Conservation (phyloP, 257 asterid genomes). For the Penstemon davidsonii region DNA sequence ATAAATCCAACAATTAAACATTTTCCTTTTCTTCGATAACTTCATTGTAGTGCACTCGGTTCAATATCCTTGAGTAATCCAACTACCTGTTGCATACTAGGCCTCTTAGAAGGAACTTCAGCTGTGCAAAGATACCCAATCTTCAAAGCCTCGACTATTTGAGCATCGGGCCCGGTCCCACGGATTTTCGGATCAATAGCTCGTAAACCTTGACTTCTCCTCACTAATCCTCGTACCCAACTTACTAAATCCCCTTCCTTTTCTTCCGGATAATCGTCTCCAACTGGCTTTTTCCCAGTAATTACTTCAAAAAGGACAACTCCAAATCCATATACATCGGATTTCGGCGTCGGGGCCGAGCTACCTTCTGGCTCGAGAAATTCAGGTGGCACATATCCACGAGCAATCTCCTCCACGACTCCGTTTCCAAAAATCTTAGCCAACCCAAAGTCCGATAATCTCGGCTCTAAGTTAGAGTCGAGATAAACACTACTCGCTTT, state of each 20-base stretch:
- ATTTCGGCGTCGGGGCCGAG: conserved; percentile 66
- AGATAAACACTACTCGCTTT: conserved; percentile 84
- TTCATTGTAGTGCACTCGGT: conserved; percentile 40
- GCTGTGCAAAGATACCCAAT: conserved; percentile 90
- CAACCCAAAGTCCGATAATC: conserved; percentile 77
- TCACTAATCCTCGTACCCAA: conserved; percentile 75
- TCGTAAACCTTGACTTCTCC: conserved; percentile 45
- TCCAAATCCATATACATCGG: conserved; percentile 81
- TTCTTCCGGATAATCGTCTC: conserved; percentile 55
- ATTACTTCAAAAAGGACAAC: conserved; percentile 74
- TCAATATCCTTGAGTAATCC: conserved; percentile 89
- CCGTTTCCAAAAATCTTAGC: conserved; percentile 67
- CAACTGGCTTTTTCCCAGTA: conserved; percentile 68
- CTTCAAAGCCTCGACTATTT: conserved; percentile 71
- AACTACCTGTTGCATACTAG: conserved; percentile 86
- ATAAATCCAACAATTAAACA: background rate
- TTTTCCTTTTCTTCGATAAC: conserved; percentile 16
- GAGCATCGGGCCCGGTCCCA: conserved; percentile 60
- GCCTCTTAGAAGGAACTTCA: conserved; percentile 70
- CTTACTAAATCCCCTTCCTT: conserved; percentile 54
- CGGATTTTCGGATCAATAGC: conserved; percentile 74
- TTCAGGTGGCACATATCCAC: conserved; percentile 76
- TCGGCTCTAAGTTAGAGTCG: conserved; percentile 68
- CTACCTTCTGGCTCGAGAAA: conserved; percentile 49
- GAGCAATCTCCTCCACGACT: conserved; percentile 57